phyloP scores from a whole-genome alignment of 2,329 filamentous ascomycete species.

The Scolecobasidium constrictum region DNA sequence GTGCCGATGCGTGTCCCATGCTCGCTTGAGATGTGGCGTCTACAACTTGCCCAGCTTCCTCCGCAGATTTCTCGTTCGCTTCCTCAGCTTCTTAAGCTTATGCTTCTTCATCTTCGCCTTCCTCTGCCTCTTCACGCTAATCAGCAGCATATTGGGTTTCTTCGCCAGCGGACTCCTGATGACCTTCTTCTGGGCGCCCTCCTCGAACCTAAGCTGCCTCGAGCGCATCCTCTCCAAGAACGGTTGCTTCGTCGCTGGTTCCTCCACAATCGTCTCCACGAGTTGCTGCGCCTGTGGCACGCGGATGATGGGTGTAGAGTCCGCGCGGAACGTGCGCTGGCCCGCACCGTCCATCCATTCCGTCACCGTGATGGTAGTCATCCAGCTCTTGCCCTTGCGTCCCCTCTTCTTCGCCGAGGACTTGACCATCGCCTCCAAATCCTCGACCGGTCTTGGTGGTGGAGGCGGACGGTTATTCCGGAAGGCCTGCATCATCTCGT shows the following conservation, averaged over 20 bases:
- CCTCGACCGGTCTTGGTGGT: not conserved
- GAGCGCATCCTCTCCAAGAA: constrained; percentile 63
- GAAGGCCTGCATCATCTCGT: not conserved
- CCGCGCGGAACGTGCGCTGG: constrained; percentile 40
- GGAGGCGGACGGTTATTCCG: not conserved
- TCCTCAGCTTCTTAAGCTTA: constrained; percentile 99
- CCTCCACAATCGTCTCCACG: constrained; percentile 12
- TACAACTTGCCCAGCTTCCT: constrained; percentile 53
- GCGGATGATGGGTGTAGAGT: constrained; percentile 37
- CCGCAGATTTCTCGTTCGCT: constrained; percentile 76
- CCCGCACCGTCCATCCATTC: constrained; percentile 42
- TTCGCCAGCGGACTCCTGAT: constrained; percentile 18
- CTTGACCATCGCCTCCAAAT: not conserved
- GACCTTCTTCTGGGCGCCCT: constrained; percentile 38
- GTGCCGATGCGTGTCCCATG: too few species aligned
- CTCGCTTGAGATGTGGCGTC: too few species aligned
- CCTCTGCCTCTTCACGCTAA: constrained; percentile 84
- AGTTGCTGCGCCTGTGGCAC: constrained; percentile 17
- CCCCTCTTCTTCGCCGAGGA: not conserved
- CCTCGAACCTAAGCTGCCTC: constrained; percentile 51
- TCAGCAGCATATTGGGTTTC: constrained; percentile 54
- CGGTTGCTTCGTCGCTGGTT: constrained; percentile 21
- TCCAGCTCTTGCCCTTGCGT: constrained; percentile 23
- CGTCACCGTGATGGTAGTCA: constrained; percentile 39
- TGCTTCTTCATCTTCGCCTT: constrained; percentile 99